Evolutionary conservation across 768 basidiomycete genomes (phyloP).

Genomic region (Lactifluus piperatus): DNA sequence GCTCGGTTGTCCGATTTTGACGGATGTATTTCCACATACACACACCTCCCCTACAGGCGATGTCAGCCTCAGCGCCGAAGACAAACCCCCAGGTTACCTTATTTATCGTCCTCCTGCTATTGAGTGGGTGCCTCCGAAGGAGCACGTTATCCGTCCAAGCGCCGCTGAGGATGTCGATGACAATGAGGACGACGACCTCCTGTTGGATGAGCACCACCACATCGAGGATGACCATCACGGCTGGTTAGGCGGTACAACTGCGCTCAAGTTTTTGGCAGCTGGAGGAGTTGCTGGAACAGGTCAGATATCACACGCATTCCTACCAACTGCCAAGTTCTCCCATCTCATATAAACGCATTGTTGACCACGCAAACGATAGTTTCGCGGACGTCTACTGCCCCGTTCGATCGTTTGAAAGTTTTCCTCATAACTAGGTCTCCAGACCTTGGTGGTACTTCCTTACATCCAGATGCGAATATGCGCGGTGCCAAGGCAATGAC

Average conservation of each 20-base stretch:
- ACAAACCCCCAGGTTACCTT: constrained; percentile 39
- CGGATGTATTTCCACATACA: neutral
- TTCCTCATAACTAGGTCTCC: constrained; percentile 89
- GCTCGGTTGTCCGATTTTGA: too few relatives aligned
- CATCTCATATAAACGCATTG: neutral
- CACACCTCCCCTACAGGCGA: constrained; percentile 50
- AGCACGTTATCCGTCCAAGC: constrained; percentile 8
- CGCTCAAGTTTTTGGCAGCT: constrained; percentile 84
- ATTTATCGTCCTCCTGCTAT: constrained; percentile 11
- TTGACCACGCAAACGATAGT: constrained; percentile 39
- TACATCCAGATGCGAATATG: constrained; percentile 37
- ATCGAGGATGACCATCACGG: constrained; percentile 50
- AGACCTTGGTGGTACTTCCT: constrained; percentile 51
- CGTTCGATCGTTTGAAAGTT: constrained; percentile 93
- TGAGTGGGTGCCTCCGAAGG: neutral
- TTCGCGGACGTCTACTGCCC: constrained; percentile 92
- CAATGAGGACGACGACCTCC: constrained; percentile 31
- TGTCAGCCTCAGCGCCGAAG: constrained; percentile 69
- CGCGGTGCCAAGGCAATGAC: constrained; percentile 55
- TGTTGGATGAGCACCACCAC: constrained; percentile 29
- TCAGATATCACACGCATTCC: constrained; percentile 33
- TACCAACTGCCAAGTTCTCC: neutral
- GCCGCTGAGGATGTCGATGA: constrained; percentile 31
- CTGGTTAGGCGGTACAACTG: constrained; percentile 58
- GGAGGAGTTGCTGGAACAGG: constrained; percentile 94